These are phyloP conservation scores for Dysphania ambrosioides DNA, from an alignment of 148 eudicot genomes.

Conservation along the genomic window DNA sequence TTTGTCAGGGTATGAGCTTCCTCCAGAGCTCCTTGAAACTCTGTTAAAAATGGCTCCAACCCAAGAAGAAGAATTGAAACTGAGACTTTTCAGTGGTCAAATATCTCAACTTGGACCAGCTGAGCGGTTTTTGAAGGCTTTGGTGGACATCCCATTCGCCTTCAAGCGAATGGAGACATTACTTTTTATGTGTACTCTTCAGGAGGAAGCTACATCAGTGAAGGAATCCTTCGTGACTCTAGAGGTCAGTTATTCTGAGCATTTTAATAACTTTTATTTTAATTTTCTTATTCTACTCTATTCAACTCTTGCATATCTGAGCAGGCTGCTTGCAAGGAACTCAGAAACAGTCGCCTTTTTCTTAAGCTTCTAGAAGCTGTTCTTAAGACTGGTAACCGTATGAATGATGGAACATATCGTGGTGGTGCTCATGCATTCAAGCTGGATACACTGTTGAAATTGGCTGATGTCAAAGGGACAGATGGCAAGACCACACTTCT, in stretches of 20 bases:
- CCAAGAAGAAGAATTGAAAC: conserved; percentile 64
- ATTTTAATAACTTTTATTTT: not conserved
- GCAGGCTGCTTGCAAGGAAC: conserved; percentile 76
- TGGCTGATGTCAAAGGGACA: conserved; percentile 72
- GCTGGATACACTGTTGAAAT: conserved; percentile 67
- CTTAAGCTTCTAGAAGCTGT: conserved; percentile 85
- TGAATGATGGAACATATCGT: conserved; percentile 75
- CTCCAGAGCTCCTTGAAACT: conserved; percentile 66
- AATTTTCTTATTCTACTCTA: conserved; percentile 1
- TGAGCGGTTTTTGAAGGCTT: conserved; percentile 67
- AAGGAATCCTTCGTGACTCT: conserved; percentile 57
- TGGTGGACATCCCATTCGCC: conserved; percentile 72
- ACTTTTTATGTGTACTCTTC: conserved; percentile 59
- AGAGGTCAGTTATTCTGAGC: conserved; percentile 40
- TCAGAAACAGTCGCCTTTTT: conserved; percentile 58
- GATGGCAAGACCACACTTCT: conserved; percentile 81
- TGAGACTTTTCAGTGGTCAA: conserved; percentile 55
- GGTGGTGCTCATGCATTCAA: conserved; percentile 81
- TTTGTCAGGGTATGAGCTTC: conserved; percentile 52
- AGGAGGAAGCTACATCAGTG: conserved; percentile 53
- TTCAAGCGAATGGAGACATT: conserved; percentile 60
- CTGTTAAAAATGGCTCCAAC: conserved; percentile 81
- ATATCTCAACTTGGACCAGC: conserved; percentile 72
- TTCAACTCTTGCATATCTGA: conserved; percentile 4
- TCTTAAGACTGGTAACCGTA: conserved; percentile 78